Percentiles rank a stretch among this genome's conserved stretches.
phyloP scores from a whole-genome alignment of 2,329 filamentous ascomycete genomes.

The Penicillium sp. region DNA sequence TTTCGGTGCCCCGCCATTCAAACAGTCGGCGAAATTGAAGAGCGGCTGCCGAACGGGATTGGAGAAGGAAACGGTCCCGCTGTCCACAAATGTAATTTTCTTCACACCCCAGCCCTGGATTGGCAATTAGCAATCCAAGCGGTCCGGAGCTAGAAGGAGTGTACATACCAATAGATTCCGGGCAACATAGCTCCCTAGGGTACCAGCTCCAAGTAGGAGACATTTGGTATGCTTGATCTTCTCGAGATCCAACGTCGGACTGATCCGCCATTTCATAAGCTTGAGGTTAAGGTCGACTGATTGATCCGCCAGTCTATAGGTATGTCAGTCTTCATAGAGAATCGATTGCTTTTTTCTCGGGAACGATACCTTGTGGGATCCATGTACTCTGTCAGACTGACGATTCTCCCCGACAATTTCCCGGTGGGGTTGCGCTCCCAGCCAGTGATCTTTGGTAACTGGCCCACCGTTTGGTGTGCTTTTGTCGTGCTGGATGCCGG shows the following conservation, averaged over 20 bases:
- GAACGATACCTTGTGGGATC: slow-evolving; percentile 62
- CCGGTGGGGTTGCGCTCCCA: slow-evolving; percentile 83
- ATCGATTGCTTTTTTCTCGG: neutral
- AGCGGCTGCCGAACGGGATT: slow-evolving; percentile 94
- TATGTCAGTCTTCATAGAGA: neutral
- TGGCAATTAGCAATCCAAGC: neutral
- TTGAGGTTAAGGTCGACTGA: slow-evolving; percentile 95
- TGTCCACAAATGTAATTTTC: slow-evolving; percentile 94
- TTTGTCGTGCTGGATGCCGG: slow-evolving; percentile 29
- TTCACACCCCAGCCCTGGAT: slow-evolving; percentile 78
- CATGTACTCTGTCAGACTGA: slow-evolving; percentile 88
- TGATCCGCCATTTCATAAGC: slow-evolving; percentile 97
- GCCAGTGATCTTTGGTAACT: slow-evolving; percentile 83
- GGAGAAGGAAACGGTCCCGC: slow-evolving; percentile 87
- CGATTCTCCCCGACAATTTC: slow-evolving; percentile 71
- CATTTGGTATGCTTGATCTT: slow-evolving; percentile 86
- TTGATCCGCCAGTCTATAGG: slow-evolving; percentile 69
- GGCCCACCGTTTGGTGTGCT: slow-evolving; percentile 6
- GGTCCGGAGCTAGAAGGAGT: neutral
- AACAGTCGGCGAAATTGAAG: slow-evolving; percentile 84
- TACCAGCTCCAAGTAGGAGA: slow-evolving; percentile 84
- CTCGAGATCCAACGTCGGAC: slow-evolving; percentile 80
- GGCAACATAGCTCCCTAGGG: slow-evolving; percentile 88
- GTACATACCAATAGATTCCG: slow-evolving; percentile 66
- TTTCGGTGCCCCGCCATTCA: slow-evolving; percentile 78